These are phyloP conservation scores for Polytrichum formosum DNA, from an alignment of 225 moss, liverwort and hornwort species.

Conservation along the genomic window DNA sequence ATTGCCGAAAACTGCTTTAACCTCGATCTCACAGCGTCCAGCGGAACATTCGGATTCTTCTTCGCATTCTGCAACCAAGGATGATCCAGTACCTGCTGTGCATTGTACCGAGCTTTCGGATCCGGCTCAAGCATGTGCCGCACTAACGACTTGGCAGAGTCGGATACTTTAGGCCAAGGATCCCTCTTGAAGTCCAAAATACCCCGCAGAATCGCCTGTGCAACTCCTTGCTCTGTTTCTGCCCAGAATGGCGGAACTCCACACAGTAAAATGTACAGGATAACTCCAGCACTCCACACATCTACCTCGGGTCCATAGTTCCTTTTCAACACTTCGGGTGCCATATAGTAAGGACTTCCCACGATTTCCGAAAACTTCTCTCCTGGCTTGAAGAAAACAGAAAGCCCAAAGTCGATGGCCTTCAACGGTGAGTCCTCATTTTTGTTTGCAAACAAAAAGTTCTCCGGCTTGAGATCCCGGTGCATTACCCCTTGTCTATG, in stretches of 20 bases:
- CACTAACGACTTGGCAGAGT: conserved; percentile 79
- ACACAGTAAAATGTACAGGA: conserved; percentile 77
- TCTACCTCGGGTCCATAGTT: conserved; percentile 93
- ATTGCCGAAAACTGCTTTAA: conserved; percentile 91
- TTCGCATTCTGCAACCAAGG: conserved; percentile 90
- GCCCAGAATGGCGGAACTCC: conserved; percentile 91
- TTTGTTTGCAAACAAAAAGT: conserved; percentile 83
- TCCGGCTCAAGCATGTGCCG: conserved; percentile 93
- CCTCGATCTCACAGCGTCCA: conserved; percentile 77
- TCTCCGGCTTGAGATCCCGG: conserved; percentile 90
- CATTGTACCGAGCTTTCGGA: conserved; percentile 74
- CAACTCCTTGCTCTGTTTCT: conserved; percentile 92
- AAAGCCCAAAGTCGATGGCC: conserved; percentile 91
- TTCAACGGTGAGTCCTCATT: conserved; percentile 71
- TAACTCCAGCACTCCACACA: conserved; percentile 94
- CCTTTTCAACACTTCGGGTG: conserved; percentile 84
- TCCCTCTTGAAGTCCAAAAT: conserved; percentile 83
- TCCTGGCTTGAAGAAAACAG: conserved; percentile 84
- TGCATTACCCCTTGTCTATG: conserved; percentile 91
- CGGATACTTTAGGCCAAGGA: conserved; percentile 90
- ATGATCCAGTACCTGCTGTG: conserved; percentile 88
- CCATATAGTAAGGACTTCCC: conserved; percentile 94
- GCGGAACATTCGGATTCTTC: conserved; percentile 78
- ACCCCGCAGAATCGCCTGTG: conserved; percentile 81
- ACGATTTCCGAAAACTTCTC: conserved; percentile 89